Base-by-base conservation (phyloP, 306 rosid genomes). In the Castanea crenata region DNA sequence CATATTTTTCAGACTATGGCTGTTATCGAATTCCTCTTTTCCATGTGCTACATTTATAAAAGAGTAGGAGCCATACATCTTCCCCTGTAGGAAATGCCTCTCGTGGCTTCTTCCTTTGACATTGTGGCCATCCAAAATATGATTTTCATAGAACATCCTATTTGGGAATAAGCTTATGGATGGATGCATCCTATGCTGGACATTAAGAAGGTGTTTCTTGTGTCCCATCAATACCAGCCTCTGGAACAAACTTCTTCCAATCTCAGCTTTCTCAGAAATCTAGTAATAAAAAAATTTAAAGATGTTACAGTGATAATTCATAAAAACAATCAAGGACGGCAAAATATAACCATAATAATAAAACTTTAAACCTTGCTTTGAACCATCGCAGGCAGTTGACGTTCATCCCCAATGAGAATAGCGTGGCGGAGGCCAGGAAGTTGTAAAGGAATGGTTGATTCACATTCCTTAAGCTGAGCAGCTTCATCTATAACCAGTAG, bases 401-500 rank as follows among this genome's bases (percentile, higher is more conserved):
- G 52, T 34, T 86, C 89, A 72, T 86, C 89, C 52, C 89, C 89
- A 20, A 82, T 38, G 25, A 86, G 86, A 25, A 83, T 74, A 13
- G 84, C 82, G 58, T 80, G 84, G 7, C 80, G 86, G 4, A 83
- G 41, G 6, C 86, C 83, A 4, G 64, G 75, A 35, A 83, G 82
- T 56, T 83, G 89, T 44, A 86, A 80, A 8, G 86, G 86, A 80
- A 86, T 86, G 4, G 83, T 41, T 23, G 86, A 83, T 77, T 86
- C 89, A n/a, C 84, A 80, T 77, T 83, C 89, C 81, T 83, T 86
- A 31, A 86, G 84, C 74, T 72, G 82, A 68, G 86, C 84, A 6
- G 84, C 89, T 85, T 85, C 86, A 46, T 85, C 89, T 27, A 85
- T 82, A 14, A 84, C 75, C 38, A 84, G 20, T 3, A 80, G 10